phyloP scores from a whole-genome alignment of 495 filamentous ascomycete species.

The Penicillium ochrochloron region DNA sequence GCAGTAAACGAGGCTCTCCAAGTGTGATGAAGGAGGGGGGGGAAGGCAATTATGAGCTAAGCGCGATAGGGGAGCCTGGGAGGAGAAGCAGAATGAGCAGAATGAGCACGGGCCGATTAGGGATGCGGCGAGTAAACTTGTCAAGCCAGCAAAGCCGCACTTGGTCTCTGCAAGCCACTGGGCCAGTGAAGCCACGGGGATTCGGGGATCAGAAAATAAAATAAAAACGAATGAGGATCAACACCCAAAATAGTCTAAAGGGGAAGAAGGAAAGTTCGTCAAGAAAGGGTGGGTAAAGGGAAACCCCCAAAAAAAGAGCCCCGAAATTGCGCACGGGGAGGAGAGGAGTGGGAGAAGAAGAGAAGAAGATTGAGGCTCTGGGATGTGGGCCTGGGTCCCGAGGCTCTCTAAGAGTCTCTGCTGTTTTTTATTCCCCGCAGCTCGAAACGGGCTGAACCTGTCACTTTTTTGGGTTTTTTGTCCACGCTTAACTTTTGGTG shows the following conservation, averaged over 20 bases:
- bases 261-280: background rate
- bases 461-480: background rate
- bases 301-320: background rate
- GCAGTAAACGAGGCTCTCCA: background rate
- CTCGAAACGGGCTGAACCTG: background rate
- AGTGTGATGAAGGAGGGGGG: background rate
- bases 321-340: background rate
- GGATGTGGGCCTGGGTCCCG: conserved; percentile 1
- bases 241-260: background rate
- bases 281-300: background rate
- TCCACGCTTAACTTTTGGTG: too few relatives aligned
- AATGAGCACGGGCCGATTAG: background rate
- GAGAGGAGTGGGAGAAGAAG: background rate
- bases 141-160: conserved; percentile 7
- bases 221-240: background rate
- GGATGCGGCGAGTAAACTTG: background rate
- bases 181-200: background rate
- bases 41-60: conserved; percentile 2
- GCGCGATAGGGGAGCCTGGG: background rate
- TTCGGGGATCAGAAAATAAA: background rate
- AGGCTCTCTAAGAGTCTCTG: conserved; percentile 1
- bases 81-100: background rate
- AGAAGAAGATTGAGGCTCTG: background rate
- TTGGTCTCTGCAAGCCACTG: background rate
- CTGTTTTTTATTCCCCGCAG: conserved; percentile 18